Conservation (phyloP, 371 early-diverging fungal genomes). For the Mucor lusitanicus region DNA sequence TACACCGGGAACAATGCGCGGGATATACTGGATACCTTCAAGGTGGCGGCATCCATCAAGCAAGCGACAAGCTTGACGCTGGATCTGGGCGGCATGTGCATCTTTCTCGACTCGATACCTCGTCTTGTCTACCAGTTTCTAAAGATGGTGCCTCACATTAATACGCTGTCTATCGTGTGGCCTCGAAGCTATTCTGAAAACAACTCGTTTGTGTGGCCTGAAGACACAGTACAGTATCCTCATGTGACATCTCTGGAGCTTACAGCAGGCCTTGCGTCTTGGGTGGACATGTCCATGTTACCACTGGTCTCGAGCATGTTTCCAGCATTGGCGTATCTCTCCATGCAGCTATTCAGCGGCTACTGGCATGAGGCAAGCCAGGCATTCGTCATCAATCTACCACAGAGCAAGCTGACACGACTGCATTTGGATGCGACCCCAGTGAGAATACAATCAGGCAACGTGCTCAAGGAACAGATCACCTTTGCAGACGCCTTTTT, state of each 20-base stretch:
- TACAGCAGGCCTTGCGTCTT: background rate
- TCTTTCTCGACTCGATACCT: background rate
- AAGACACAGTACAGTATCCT: background rate
- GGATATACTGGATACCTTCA: background rate
- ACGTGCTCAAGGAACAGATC: background rate
- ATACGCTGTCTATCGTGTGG: background rate
- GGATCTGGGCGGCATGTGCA: background rate
- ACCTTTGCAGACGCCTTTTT: background rate
- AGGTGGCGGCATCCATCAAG: background rate
- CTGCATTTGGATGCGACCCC: constrained; percentile 13
- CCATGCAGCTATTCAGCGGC: constrained; percentile 6
- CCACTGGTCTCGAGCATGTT: background rate
- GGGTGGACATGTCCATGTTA: background rate
- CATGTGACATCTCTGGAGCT: background rate
- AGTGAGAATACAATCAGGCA: constrained; percentile 1
- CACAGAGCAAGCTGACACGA: background rate
- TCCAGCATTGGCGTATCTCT: constrained; percentile 1
- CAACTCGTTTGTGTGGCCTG: background rate
- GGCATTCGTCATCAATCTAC: background rate
- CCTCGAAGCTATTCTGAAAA: background rate
- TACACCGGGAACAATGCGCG: background rate
- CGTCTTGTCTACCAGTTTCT: background rate
- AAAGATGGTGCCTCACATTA: background rate
- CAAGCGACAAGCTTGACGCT: background rate
- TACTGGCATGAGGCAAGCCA: background rate